These are phyloP conservation scores for Solanum infundibuliforme DNA, from an alignment of 257 asterid species.

Conservation along the genomic window DNA sequence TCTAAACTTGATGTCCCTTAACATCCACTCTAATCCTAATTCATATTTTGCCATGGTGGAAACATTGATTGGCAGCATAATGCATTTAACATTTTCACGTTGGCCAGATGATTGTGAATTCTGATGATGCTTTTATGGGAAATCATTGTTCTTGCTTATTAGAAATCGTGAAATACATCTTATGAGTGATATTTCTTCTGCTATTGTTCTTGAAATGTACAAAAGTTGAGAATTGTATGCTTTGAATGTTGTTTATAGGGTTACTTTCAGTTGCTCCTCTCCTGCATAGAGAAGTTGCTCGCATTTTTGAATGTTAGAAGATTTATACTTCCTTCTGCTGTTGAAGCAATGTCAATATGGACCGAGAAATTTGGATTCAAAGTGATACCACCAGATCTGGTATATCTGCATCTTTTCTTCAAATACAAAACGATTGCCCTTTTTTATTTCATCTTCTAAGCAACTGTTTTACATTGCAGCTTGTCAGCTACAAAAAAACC, in stretches of 20 bases:
- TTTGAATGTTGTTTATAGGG: slow-evolving; percentile 44
- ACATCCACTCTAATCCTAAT: background rate
- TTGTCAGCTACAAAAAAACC: slow-evolving; percentile 45
- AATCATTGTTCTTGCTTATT: background rate
- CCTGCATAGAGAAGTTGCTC: slow-evolving; percentile 66
- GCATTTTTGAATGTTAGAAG: slow-evolving; percentile 56
- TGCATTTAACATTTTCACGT: background rate
- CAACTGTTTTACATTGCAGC: slow-evolving; percentile 34
- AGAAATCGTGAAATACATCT: background rate
- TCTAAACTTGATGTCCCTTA: background rate
- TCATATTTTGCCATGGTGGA: background rate
- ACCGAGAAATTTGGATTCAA: slow-evolving; percentile 74
- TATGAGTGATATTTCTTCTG: background rate
- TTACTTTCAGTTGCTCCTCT: slow-evolving; percentile 66
- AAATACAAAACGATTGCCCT: background rate
- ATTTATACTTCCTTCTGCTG: slow-evolving; percentile 84
- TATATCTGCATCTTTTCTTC: slow-evolving; percentile 1
- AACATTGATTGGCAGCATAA: background rate
- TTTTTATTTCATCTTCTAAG: background rate
- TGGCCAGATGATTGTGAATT: background rate
- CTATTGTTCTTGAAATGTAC: background rate
- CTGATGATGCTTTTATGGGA: background rate
- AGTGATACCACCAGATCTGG: slow-evolving; percentile 65
- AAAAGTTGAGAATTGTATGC: background rate
- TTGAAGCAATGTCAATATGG: slow-evolving; percentile 87